phyloP scores from a whole-genome alignment of 140 eudicot species.

The Bidens hawaiensis region DNA sequence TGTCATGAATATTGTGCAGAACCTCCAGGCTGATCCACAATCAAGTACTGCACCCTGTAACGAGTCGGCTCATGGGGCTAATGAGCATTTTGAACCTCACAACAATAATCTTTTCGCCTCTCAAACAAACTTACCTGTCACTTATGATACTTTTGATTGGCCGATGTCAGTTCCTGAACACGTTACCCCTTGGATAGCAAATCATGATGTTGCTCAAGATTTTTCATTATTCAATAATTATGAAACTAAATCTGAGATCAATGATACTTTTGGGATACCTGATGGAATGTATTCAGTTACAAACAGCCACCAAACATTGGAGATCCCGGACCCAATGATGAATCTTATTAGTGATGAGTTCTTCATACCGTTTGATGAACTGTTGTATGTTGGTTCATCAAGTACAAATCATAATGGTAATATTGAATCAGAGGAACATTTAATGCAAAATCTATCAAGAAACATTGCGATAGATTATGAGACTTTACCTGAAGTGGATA shows the following conservation, averaged over 20 bases:
- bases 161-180: constrained; percentile 16
- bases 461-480: constrained; percentile 13
- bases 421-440: constrained; percentile 32
- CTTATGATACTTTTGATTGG: constrained; percentile 24
- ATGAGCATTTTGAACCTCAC: constrained; percentile 13
- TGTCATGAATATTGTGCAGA: constrained; percentile 32
- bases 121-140: constrained; percentile 1
- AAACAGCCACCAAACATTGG: constrained; percentile 19
- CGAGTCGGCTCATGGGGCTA: constrained; percentile 22
- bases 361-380: constrained; percentile 14
- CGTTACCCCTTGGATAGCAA: constrained; percentile 14
- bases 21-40: constrained; percentile 26
- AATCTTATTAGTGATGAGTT: constrained; percentile 25
- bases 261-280: constrained; percentile 7
- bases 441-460: constrained; percentile 13
- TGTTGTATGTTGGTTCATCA: constrained; percentile 24
- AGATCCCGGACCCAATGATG: constrained; percentile 18
- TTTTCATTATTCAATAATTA: constrained; percentile 24
- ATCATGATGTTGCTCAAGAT: constrained; percentile 23
- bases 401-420: constrained; percentile 22
- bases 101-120: constrained; percentile 3
- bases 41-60: constrained; percentile 16
- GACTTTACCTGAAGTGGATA: constrained; percentile 15
- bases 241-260: constrained; percentile 12
- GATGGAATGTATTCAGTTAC: constrained; percentile 15